phyloP scores from a whole-genome alignment of 371 early-diverging fungal species.

The Chytridiales sp. region DNA sequence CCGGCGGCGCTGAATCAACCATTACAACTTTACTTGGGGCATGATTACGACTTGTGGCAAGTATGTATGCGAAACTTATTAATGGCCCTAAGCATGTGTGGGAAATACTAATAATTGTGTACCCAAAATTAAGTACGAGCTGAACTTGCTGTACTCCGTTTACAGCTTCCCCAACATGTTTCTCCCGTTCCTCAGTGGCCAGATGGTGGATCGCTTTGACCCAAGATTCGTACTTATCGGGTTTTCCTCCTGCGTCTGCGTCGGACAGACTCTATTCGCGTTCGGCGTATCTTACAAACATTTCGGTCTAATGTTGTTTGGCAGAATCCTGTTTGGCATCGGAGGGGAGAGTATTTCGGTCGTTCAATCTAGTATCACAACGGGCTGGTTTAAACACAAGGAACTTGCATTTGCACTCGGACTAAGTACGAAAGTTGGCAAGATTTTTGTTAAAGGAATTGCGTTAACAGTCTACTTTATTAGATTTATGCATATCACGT shows the following conservation, averaged over 20 bases:
- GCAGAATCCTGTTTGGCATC: conserved; percentile 63
- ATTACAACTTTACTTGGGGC: conserved; percentile 55
- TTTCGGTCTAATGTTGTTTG: conserved; percentile 51
- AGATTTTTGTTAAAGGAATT: not conserved
- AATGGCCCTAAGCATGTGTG: not conserved
- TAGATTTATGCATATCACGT: conserved; percentile 58
- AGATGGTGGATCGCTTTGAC: conserved; percentile 54
- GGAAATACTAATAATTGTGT: not conserved
- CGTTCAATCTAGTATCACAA: conserved; percentile 51
- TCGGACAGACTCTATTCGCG: conserved; percentile 66
- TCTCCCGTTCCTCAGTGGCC: conserved; percentile 67
- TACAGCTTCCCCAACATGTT: conserved; percentile 78
- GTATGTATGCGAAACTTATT: not conserved
- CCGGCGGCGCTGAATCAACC: conserved; percentile 69
- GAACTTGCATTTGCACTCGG: conserved; percentile 63
- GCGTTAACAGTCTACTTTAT: not conserved
- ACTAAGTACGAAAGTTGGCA: conserved; percentile 37
- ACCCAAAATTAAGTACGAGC: conserved; percentile 47
- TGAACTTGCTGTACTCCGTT: conserved; percentile 69
- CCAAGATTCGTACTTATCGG: conserved; percentile 49
- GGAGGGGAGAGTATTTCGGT: conserved; percentile 65
- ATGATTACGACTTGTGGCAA: conserved; percentile 54
- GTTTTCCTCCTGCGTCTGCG: conserved; percentile 58
- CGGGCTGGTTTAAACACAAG: conserved; percentile 53
- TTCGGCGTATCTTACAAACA: conserved; percentile 50